Base-by-base conservation (phyloP, 2,329 filamentous ascomycete species). In the Blastomyces emzantsi region DNA sequence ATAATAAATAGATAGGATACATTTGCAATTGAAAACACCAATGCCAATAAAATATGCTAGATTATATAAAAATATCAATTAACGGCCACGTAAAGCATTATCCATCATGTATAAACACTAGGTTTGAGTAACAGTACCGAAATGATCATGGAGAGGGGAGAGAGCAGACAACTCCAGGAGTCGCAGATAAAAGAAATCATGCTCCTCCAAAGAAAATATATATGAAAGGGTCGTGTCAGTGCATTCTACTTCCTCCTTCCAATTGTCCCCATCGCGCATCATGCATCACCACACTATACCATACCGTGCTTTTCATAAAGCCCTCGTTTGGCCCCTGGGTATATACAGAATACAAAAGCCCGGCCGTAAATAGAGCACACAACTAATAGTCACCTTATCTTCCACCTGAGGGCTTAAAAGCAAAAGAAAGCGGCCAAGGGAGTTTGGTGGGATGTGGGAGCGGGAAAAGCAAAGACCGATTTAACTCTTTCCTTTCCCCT, bases 401-500 rank as follows among this genome's bases (percentile, higher is more conserved):
- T 52, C 15, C 25, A 33, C 8, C 30, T 45, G 25, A 15, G 25
- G 8, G 19, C 47, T 49, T n/a, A 25, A 25, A 25, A 22, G 2
- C 6, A 47, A 47, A 47, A n/a, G 7, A 9, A n/a, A n/a, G 22
- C 19, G 19, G 45, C 17, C 15, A 45, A 11, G 45, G 45, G 22
- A 6, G 9, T 25, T 51, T 13, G 11, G 9, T 51, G 22, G 43
- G 17, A 19, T 8, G 49, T 30, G 49, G 49, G 49, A 52, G 7
- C 9, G 22, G 22, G 49, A 25, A 25, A 28, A 28, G 22, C 22
- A 9, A 17, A 52, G n/a, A 30, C 4, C 2, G 6, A 30, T 17
- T 36, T 36, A 45, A 36, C 45, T 49, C n/a, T 36, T 33, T 65
- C 64, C 67, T 62, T 71, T 70, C 43, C 64, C 68, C 59, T 69